Base-by-base conservation (phyloP, 345 rosid species). In the Gossypium bickii region DNA sequence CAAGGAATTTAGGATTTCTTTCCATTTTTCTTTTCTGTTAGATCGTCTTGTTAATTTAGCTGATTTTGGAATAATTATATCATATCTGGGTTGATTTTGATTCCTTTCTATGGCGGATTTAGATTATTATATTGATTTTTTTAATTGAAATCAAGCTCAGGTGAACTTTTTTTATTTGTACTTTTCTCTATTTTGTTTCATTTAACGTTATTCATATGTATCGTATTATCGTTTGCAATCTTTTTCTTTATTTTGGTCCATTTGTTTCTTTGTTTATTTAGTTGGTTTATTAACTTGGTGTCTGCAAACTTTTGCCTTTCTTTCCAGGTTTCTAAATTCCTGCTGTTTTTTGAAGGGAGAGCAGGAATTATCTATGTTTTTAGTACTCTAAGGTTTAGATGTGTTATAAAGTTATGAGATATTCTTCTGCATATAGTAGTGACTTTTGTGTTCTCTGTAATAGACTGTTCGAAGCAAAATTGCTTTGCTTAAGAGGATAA, bases 371-470 rank as follows among this genome's bases (percentile, higher is more conserved):
- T 58, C 22, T 15, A 24, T 74, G 17, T 5, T 48, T 67, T 62
- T 63, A 12, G 57, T 67, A n/a, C 44, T 55, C 24, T 78, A 73
- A 20, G 38, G 18, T 7, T 20, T 58, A 76, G 15, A 76, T 84
- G 84, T 67, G 43, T 75, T 53, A 68, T 70, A 70, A 77, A 82
- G 85, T 82, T 85, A 90, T 90, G 94, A 88, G 80, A 76, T 78
- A 82, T 78, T 83, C 72, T 68, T 69, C 77, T 64, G 77, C 65
- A 43, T 60, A 22, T 69, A 16, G 76, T 78, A 81, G 80, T 79
- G 67, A 67, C 75, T 52, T 77, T 78, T 62, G 74, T 76, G 77
- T 81, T 81, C 78, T 71, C 18, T 67, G 38, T 75, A 24, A 56
- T 77, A 74, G 78, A 59, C 55, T 25, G 76, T 68, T 80, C 67